A percentile compares a stretch with the other conserved stretches of the same genome.
Evolutionary conservation across 2,329 filamentous ascomycete species (phyloP).

Genomic region (Colletotrichum costaricense): DNA sequence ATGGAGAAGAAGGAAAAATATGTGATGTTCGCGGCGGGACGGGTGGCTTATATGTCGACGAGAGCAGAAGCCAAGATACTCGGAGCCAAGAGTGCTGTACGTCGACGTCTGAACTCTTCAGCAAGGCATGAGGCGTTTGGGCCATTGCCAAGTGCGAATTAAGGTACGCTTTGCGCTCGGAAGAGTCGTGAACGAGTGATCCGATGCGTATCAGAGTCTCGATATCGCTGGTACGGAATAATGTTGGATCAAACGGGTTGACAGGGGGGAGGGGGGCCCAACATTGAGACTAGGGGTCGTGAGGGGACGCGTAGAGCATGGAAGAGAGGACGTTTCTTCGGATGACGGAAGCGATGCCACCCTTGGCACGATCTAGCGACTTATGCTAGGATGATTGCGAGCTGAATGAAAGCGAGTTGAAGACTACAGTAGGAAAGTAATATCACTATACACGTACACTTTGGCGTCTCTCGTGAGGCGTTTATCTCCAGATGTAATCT

Average conservation of each 20-base stretch:
- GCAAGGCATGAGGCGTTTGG: constrained; percentile 3
- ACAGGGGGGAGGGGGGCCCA: neutral
- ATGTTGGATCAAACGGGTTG: constrained; percentile 12
- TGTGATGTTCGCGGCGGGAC: constrained; percentile 37
- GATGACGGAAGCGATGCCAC: neutral
- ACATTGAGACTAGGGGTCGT: neutral
- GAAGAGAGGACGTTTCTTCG: constrained; percentile 2
- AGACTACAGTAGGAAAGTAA: too few species aligned
- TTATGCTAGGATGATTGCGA: too few species aligned
- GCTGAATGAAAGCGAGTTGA: too few species aligned
- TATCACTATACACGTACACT: too few species aligned
- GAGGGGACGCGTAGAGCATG: neutral
- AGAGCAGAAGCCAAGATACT: neutral
- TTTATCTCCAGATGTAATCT: neutral
- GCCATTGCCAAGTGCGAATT: constrained; percentile 24
- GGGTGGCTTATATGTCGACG: constrained; percentile 52
- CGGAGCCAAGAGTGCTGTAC: neutral
- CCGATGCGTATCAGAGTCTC: constrained; percentile 21
- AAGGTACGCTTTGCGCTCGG: constrained; percentile 17
- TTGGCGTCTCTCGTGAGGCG: too few species aligned
- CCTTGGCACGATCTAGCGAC: neutral
- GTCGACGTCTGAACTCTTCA: neutral
- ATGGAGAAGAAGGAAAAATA: constrained; percentile 43
- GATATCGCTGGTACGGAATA: constrained; percentile 19
- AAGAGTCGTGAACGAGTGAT: constrained; percentile 6